Evolutionary conservation across 768 basidiomycete species (phyloP).

Genomic region (Boletus subparvulus): DNA sequence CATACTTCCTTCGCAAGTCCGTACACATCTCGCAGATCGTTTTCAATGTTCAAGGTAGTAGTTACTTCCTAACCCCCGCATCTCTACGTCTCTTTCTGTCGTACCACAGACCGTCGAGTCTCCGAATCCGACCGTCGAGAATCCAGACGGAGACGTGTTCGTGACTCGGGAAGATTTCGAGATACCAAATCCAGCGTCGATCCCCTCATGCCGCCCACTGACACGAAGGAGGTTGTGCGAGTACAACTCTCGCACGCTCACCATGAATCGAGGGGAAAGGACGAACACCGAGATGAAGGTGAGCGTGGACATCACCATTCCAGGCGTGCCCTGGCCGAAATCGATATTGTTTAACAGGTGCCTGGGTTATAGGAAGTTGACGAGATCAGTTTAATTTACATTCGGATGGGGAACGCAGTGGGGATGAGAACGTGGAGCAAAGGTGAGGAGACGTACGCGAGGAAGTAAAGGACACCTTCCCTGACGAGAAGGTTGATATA

Average conservation of each 20-base stretch:
- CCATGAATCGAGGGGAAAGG: conserved; percentile 20
- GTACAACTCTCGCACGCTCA: conserved; percentile 16
- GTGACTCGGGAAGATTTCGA: not conserved
- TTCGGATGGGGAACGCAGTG: too few relatives aligned
- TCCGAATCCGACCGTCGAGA: not conserved
- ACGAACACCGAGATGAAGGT: not conserved
- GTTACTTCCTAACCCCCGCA: not conserved
- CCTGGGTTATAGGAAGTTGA: not conserved
- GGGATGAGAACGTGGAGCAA: too few relatives aligned
- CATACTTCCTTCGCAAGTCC: not conserved
- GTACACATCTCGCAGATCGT: not conserved
- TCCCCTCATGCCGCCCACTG: not conserved
- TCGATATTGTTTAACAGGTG: conserved; percentile 12
- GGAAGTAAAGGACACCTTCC: conserved; percentile 19
- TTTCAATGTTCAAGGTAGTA: too few relatives aligned
- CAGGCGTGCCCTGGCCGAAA: not conserved
- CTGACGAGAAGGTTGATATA: conserved; percentile 14
- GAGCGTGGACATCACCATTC: not conserved
- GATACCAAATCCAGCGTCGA: conserved; percentile 19
- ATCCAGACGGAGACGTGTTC: not conserved
- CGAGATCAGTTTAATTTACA: not conserved
- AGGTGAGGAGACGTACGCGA: conserved; percentile 12
- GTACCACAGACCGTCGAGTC: not conserved
- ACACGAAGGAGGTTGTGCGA: not conserved
- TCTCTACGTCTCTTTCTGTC: conserved; percentile 1